Evolutionary conservation across 169 alveolate genomes (phyloP), one percentile per base, ranked within the genome.

Genomic region (Perkinsus marinus): DNA sequence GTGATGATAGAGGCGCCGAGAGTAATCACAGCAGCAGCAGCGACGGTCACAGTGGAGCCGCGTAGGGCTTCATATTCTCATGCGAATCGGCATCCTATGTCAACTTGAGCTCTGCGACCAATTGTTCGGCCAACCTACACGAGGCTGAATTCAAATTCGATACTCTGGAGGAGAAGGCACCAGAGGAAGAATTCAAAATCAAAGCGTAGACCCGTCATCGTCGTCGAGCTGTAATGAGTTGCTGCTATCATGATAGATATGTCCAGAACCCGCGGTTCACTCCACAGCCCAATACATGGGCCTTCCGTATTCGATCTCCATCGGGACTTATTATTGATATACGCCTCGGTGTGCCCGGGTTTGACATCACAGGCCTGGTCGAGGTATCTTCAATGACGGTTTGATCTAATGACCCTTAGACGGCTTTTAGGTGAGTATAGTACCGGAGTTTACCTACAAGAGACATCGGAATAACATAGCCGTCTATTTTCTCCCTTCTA

Each of bases 341-440:
- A 17, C 39, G 46, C 19, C 91, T 39, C 36, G 46, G 57, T n/a
- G 39, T 38, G 26, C 90, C 26, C 19, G 68, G 91, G 3, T 89
- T 39, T 37, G 91, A 89, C 91, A 89, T 89, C 91, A 89, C 91
- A n/a, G 91, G 91, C 46, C 39, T 89, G 10, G 46, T 41, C 39
- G 91, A 89, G 39, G 91, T 89, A 19, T 6, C 16, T 7, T n/a
- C n/a, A n/a, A 22, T 41, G 46, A n/a, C 38, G 46, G 13, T 39
- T 3, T 17, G 46, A 17, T 68, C 16, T 68, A 38, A 39, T 39
- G 68, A n/a, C n/a, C n/a, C 46, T 39, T 9, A 7, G 68, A 30
- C 22, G 34, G 79, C 5, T 57, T 57, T 57, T 16, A 57, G 79
- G 79, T 16, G 79, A 57, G 37, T 13, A 57, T 57, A 57, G 79